Conservation (phyloP, 2,329 filamentous ascomycete genomes). For the Fusarium sp. region DNA sequence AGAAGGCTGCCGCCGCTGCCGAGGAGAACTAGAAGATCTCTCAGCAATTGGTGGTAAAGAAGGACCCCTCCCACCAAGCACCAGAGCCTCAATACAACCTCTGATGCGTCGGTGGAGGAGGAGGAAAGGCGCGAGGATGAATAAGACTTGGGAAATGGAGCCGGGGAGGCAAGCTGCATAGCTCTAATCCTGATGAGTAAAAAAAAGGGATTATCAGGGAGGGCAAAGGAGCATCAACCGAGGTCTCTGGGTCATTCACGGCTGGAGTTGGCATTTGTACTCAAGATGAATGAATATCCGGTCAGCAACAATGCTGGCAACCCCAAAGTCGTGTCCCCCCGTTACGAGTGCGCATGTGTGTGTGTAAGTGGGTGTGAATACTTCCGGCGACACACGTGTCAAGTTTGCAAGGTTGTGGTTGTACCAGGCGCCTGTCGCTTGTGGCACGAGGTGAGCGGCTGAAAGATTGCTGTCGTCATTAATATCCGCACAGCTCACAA, state of each 20-base stretch:
- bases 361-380: not conserved
- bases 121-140: slow-evolving; percentile 25
- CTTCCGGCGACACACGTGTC: not conserved
- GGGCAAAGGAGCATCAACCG: slow-evolving; percentile 38
- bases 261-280: slow-evolving; percentile 44
- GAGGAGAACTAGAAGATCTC: slow-evolving; percentile 45
- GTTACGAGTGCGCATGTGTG: slow-evolving; percentile 2
- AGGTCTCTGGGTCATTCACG: slow-evolving; percentile 41
- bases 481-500: not conserved
- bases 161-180: slow-evolving; percentile 35
- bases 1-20: slow-evolving; percentile 70
- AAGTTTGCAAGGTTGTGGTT: not conserved
- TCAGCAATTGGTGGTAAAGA: slow-evolving; percentile 20
- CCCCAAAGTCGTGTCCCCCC: slow-evolving; percentile 15
- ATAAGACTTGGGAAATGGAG: slow-evolving; percentile 29
- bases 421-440: not conserved
- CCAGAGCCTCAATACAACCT: slow-evolving; percentile 6
- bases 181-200: slow-evolving; percentile 32
- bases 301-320: slow-evolving; percentile 34
- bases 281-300: slow-evolving; percentile 45
- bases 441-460: not conserved
- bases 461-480: not conserved
- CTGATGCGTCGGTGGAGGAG: not conserved
- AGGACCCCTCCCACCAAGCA: slow-evolving; percentile 3
- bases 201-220: slow-evolving; percentile 33